Conservation (phyloP, 1,284 basidiomycete species). For the Sporisorium iseilematis-ciliati region DNA sequence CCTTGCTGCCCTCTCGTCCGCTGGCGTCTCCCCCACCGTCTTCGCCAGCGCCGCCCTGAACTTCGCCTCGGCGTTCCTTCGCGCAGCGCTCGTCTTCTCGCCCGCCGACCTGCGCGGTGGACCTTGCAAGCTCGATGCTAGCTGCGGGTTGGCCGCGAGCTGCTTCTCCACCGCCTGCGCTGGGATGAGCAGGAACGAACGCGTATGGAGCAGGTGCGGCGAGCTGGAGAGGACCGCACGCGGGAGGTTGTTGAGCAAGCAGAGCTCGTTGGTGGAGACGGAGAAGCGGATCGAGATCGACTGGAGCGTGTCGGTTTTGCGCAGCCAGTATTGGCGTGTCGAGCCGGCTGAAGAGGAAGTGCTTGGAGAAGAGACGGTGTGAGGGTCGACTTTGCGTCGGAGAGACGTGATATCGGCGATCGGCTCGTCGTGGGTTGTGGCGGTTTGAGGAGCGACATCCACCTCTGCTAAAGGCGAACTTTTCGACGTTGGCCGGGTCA, state of each 20-base stretch:
- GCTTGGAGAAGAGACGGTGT: conserved; percentile 3
- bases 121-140: conserved; percentile 22
- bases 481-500: conserved; percentile 28
- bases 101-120: conserved; percentile 30
- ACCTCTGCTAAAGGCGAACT: conserved; percentile 24
- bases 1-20: conserved; percentile 48
- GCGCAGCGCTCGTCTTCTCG: conserved; percentile 39
- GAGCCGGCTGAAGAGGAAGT: conserved; percentile 12
- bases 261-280: conserved; percentile 38
- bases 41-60: conserved; percentile 41
- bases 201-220: conserved; percentile 54
- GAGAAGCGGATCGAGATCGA: conserved; percentile 44
- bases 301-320: conserved; percentile 44
- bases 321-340: conserved; percentile 48
- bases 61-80: conserved; percentile 32
- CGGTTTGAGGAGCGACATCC: conserved; percentile 9
- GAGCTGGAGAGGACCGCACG: conserved; percentile 39
- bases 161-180: conserved; percentile 35
- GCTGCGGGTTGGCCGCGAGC: conserved; percentile 21
- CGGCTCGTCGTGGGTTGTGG: background rate
- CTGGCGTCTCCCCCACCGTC: conserved; percentile 33
- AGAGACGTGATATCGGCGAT: background rate
- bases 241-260: conserved; percentile 43
- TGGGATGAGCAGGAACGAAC: conserved; percentile 53
- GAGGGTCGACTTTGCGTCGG: conserved; percentile 27